phyloP scores from a whole-genome alignment of 257 asterid genomes.

The Nicotiana noctiflora region DNA sequence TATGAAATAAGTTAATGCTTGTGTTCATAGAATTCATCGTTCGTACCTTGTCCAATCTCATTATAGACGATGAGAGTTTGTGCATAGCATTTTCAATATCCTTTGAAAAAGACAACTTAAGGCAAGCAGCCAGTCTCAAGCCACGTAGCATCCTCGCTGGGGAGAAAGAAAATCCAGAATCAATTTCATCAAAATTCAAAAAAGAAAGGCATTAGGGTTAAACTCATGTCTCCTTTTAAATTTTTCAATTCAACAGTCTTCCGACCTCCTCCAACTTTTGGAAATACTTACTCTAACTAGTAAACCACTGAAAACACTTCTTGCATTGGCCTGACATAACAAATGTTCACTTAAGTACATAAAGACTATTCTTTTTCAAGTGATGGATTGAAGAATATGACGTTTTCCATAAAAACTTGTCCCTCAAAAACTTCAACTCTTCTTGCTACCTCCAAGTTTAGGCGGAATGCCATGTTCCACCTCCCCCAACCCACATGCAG shows the following conservation, averaged over 20 bases:
- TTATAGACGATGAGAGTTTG: constrained; percentile 48
- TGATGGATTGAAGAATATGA: neutral
- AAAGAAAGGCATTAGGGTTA: neutral
- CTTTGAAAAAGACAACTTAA: constrained; percentile 58
- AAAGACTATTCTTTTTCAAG: neutral
- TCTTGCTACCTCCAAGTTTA: neutral
- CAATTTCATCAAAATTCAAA: neutral
- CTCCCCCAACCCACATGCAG: neutral
- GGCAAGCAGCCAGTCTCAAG: constrained; percentile 94
- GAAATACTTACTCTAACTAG: neutral
- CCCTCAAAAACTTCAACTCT: neutral
- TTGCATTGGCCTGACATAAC: neutral
- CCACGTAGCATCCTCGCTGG: constrained; percentile 96
- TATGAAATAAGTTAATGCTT: neutral
- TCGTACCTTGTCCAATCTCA: constrained; percentile 46
- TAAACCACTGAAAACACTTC: neutral
- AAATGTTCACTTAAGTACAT: neutral
- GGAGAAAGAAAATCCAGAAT: neutral
- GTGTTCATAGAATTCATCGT: neutral
- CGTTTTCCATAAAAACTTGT: neutral
- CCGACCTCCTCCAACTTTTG: neutral
- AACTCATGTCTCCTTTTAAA: neutral
- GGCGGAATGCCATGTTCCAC: neutral
- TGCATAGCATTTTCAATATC: constrained; percentile 67
- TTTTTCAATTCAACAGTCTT: neutral